Percentiles rank a stretch among this genome's conserved stretches.
Evolutionary conservation across 2,329 filamentous ascomycete genomes (phyloP).

Genomic region (Furcasterigmium sp.): DNA sequence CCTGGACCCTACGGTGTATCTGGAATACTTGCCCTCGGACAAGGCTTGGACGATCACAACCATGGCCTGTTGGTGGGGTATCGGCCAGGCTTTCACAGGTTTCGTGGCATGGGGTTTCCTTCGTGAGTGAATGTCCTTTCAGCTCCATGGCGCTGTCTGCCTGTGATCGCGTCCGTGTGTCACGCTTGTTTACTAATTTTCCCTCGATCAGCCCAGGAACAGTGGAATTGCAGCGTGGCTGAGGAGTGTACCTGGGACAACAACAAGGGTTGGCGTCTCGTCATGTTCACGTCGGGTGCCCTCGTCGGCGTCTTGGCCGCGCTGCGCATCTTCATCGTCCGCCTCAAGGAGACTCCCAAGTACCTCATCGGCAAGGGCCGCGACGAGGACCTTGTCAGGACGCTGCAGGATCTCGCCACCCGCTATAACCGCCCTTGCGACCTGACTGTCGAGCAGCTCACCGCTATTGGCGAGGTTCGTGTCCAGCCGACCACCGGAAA

Average conservation of each 20-base stretch:
- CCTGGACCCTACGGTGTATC: conserved; percentile 50
- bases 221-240: conserved; percentile 11
- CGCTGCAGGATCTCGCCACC: conserved; percentile 28
- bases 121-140: conserved; percentile 34
- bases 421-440: conserved; percentile 33
- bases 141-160: conserved; percentile 10
- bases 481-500: conserved; percentile 34
- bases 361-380: conserved; percentile 47
- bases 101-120: conserved; percentile 38
- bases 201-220: background rate
- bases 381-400: conserved; percentile 43
- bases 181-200: conserved; percentile 2
- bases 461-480: no score
- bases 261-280: conserved; percentile 47
- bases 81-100: conserved; percentile 38
- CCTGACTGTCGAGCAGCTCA: conserved; percentile 31
- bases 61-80: conserved; percentile 47
- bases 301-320: conserved; percentile 45
- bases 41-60: conserved; percentile 61
- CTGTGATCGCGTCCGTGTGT: background rate
- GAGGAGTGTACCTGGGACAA: conserved; percentile 30
- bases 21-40: conserved; percentile 40
- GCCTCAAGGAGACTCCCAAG: conserved; percentile 55
- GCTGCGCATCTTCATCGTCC: conserved; percentile 47
- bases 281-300: conserved; percentile 40